Evolutionary conservation across 192 early-diverging fungal species (phyloP), one percentile per base, ranked within the genome.

Genomic region (Diversispora epigaea): DNA sequence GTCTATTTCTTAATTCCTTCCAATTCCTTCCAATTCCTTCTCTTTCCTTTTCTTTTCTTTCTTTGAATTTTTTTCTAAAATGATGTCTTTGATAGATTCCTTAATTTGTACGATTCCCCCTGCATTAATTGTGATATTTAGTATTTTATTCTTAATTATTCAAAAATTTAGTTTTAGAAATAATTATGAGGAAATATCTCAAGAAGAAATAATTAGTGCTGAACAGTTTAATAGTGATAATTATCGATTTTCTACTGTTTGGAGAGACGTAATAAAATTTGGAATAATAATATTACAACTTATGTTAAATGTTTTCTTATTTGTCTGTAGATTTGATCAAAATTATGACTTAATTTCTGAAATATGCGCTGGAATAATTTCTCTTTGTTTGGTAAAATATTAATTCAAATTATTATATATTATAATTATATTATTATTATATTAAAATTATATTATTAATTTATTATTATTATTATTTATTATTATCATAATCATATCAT

Each of bases 361-460:
- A 15, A 49, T 32, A 71, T 40, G 21, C 9, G 52, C 22, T 14
- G 69, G 25, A 41, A 43, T 71, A 21, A 19, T 71, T 41, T 25
- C 69, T 0, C 5, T 71, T 71, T 71, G 25, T 44, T 71, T 50
- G 69, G 69, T 71, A 57, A 54, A n/a, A 9, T 66, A 4, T 66
- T 21, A 19, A 25, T 12, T 6, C 17, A 41, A 3, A 40, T 62
- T 17, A 39, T 32, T 15, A 40, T 40, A 9, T 63, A 11, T 63
- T 14, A 12, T 63, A 0, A 10, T 14, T 4, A n/a, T 41, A 14
- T 63, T 4, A 66, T 19, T 49, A 14, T 0, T 3, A 7, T 6
- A n/a, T n/a, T n/a, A n/a, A n/a, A n/a, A n/a, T n/a, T n/a, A n/a
- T 52, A 15, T 22, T 11, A 68, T 49, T 6, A 22, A 22, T 39